Conservation (phyloP, 1,284 basidiomycete species). For the Cutaneotrichosporon sp. region DNA sequence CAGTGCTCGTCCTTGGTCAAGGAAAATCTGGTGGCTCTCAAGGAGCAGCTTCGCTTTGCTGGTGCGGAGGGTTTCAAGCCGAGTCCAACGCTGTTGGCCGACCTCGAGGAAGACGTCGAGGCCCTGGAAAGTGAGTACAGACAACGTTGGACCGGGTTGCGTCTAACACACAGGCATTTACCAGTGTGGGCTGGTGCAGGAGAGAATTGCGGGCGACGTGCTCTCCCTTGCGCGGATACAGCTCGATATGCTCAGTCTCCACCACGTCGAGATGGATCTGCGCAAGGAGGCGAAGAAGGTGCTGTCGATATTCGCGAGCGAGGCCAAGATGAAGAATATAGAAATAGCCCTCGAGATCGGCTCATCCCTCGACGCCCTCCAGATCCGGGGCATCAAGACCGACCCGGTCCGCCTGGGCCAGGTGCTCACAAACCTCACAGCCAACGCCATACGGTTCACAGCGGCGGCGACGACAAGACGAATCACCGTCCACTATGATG, state of each 20-base stretch:
- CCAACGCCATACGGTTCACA: slow-evolving; percentile 34
- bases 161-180: slow-evolving; percentile 24
- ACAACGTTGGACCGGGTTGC: not conserved
- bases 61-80: slow-evolving; percentile 32
- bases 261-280: slow-evolving; percentile 45
- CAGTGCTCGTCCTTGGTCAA: slow-evolving; percentile 45
- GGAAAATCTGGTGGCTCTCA: slow-evolving; percentile 39
- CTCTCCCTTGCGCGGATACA: slow-evolving; percentile 49
- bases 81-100: slow-evolving; percentile 32
- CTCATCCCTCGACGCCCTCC: slow-evolving; percentile 22
- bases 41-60: slow-evolving; percentile 30
- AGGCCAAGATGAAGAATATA: slow-evolving; percentile 39
- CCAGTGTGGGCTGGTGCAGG: slow-evolving; percentile 48
- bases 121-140: slow-evolving; percentile 26
- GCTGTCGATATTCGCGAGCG: slow-evolving; percentile 34
- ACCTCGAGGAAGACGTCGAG: slow-evolving; percentile 36
- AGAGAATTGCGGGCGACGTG: slow-evolving; percentile 50
- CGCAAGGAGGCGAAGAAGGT: slow-evolving; percentile 42
- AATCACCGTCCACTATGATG: slow-evolving; percentile 32
- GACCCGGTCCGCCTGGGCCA: slow-evolving; percentile 47
- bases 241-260: slow-evolving; percentile 40
- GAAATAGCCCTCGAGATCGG: slow-evolving; percentile 33
- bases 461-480: slow-evolving; percentile 11
- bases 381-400: slow-evolving; percentile 34
- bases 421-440: slow-evolving; percentile 33